These are phyloP conservation scores for Trichoderma brevicompactum DNA, from an alignment of 2,329 filamentous ascomycete genomes.

Conservation along the genomic window DNA sequence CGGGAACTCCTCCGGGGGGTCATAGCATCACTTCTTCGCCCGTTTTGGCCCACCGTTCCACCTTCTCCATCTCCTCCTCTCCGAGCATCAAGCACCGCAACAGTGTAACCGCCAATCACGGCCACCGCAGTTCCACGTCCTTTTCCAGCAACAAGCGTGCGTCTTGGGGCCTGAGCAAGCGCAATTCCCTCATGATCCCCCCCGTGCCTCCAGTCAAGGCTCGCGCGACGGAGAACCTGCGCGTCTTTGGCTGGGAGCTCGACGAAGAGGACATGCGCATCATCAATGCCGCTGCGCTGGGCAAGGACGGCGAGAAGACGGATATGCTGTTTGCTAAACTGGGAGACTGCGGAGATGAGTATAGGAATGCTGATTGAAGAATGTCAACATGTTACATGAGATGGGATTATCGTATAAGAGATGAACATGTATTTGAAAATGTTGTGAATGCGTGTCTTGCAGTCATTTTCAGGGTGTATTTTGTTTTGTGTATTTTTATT, in stretches of 20 bases:
- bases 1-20: background rate
- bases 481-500: background rate
- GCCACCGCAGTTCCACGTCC: constrained; percentile 3
- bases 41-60: background rate
- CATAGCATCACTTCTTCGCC: background rate
- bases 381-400: background rate
- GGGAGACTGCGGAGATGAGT: constrained; percentile 38
- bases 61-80: background rate
- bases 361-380: constrained; percentile 28
- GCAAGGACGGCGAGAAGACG: constrained; percentile 29
- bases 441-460: too few relatives aligned
- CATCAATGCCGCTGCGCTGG: constrained; percentile 36
- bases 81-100: background rate
- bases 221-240: constrained; percentile 34
- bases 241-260: constrained; percentile 33
- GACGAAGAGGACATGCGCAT: constrained; percentile 30
- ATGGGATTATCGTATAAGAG: too few relatives aligned
- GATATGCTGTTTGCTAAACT: constrained; percentile 41
- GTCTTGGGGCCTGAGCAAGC: background rate
- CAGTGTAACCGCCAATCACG: background rate
- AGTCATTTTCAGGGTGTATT: background rate
- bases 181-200: background rate
- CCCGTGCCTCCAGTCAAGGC: constrained; percentile 6
- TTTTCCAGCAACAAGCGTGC: background rate
- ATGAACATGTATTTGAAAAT: too few relatives aligned